Evolutionary conservation across 768 basidiomycete species (phyloP), one percentile per base, ranked within the genome.

Genomic region (Exsudoporus frostii): DNA sequence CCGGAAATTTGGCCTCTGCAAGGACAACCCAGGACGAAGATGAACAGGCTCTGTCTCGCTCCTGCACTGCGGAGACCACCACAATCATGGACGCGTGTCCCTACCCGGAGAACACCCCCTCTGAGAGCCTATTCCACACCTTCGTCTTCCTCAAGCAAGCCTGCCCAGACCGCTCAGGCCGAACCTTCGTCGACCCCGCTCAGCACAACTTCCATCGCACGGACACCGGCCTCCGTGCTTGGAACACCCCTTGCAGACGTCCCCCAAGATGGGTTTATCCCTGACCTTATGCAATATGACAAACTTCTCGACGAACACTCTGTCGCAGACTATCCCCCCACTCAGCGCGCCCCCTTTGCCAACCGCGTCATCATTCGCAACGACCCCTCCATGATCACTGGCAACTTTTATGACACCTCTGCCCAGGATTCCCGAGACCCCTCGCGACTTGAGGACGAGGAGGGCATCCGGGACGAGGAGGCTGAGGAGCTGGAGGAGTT

Each of bases 361-460:
- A 85, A 84, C 67, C 78, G 79, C 29, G 80, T 90, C 68, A 73
- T 83, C 56, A 65, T 87, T 46, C 85, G 86, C 48, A 90, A 89
- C 63, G 81, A 88, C 71, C 74, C 79, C n/a, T 84, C 86, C 51
- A 79, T 88, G 54, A 84, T 88, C 71, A 70, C 40, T 69, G 79
- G 52, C 45, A 57, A 57, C 60, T 65, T 67, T 41, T 67, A 65
- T 17, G 57, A 62, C 30, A 58, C 57, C 32, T 25, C 65, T 30
- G 30, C 62, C 6, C 55, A 51, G 20, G 34, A 29, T 1, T 19
- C 56, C 8, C n/a, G 17, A 20, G 57, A 52, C 19, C 25, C 61
- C 8, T 45, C 49, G 1, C 33, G 20, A 4, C 54, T 8, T 22
- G 48, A 58, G 14, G 59, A 55, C 33, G 36, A 9, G 17, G 63